Evolutionary conservation across 257 asterid species (phyloP).

Genomic region (Prunella vulgaris): DNA sequence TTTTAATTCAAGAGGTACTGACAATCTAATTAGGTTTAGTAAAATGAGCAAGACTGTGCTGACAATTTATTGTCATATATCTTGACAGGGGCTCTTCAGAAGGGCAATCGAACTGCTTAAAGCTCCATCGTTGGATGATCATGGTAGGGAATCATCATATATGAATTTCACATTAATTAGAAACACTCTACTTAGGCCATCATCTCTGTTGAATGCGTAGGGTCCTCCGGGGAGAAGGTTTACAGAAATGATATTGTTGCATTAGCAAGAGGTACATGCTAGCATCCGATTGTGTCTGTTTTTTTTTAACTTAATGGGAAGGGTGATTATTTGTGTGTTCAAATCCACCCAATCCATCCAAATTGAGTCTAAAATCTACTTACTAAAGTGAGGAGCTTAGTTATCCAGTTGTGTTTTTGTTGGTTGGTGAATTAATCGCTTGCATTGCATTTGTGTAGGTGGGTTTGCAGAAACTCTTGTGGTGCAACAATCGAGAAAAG

Average conservation of each 20-base stretch:
- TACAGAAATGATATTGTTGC: slow-evolving; percentile 63
- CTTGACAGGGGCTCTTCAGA: slow-evolving; percentile 80
- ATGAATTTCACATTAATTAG: neutral
- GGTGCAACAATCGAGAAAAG: slow-evolving; percentile 76
- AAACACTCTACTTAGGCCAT: slow-evolving; percentile 2
- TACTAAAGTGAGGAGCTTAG: too few relatives aligned
- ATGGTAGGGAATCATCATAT: slow-evolving; percentile 55
- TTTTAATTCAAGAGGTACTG: slow-evolving; percentile 93
- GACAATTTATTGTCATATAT: neutral
- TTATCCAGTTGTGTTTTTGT: too few relatives aligned
- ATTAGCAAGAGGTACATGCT: slow-evolving; percentile 72
- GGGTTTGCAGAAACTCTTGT: slow-evolving; percentile 78
- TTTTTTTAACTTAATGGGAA: neutral
- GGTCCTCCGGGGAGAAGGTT: slow-evolving; percentile 29
- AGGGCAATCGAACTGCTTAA: slow-evolving; percentile 81
- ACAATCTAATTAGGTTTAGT: too few relatives aligned
- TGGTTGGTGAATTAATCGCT: neutral
- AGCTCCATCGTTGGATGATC: slow-evolving; percentile 65
- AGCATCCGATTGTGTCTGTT: neutral
- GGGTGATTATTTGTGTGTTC: too few relatives aligned
- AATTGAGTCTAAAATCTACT: too few relatives aligned
- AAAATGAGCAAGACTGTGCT: too few relatives aligned
- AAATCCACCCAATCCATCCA: too few relatives aligned
- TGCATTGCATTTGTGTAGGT: slow-evolving; percentile 40
- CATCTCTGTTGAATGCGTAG: slow-evolving; percentile 25